Base-by-base conservation (phyloP, 2,329 filamentous ascomycete genomes). In the Colletotrichum salicis region DNA sequence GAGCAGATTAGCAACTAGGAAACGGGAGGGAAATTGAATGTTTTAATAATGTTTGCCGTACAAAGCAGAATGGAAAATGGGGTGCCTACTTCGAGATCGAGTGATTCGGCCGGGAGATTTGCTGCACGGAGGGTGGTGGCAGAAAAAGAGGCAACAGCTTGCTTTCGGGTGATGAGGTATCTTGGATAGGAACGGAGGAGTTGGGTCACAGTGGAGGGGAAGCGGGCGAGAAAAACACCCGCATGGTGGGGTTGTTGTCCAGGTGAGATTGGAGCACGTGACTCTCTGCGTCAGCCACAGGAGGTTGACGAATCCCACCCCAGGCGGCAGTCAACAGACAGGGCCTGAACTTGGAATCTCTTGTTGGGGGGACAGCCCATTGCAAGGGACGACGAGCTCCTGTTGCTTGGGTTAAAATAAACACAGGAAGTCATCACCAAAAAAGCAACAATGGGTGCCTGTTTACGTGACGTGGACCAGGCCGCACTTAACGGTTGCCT, bases 221-320 rank as follows among this genome's bases (percentile, higher is more conserved):
- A 72, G 67, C 72, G 67, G 70, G 70, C 71, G 71, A 74, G 67
- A 74, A 74, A 74, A 74, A 74, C 73, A 74, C 71, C 68, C 71
- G 61, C 73, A 70, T 74, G 73, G 73, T 74, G 73, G 73, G 73
- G 73, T 74, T 74, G 73, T 72, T 72, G 70, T 73, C 73, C 58
- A 59, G 71, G 73, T 74, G 72, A 74, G 73, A 73, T 64, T 33
- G 54, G 48, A 52, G 68, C 73, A 74, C 73, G 73, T 74, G 73
- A 74, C 71, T 62, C n/a, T 29, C 54, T 69, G 70, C 69, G 68
- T 73, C 68, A 72, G 71, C 68, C 68, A 63, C 71, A 57, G 58
- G 31, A 54, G 48, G 72, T 74, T 74, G 72, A 74, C 72, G 72
- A 74, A 74, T 74, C 62, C 57, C 48, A 67, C 56, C 67, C 70